These are phyloP conservation scores for Xylaria arbuscula DNA, from an alignment of 2,329 filamentous ascomycete species.

Conservation along the genomic window DNA sequence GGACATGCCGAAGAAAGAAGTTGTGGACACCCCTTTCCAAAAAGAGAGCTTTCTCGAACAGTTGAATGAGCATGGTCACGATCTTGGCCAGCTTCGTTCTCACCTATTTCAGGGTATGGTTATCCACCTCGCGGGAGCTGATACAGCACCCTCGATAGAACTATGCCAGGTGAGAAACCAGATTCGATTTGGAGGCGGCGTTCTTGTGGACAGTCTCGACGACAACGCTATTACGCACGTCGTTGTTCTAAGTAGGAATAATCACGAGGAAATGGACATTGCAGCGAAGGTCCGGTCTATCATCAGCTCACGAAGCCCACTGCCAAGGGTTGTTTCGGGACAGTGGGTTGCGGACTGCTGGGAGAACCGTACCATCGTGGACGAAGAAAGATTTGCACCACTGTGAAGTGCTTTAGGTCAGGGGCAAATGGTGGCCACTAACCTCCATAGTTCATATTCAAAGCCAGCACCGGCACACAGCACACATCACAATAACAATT, in stretches of 20 bases:
- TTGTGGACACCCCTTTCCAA: conserved; percentile 55
- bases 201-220: conserved; percentile 61
- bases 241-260: conserved; percentile 64
- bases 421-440: neutral
- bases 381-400: conserved; percentile 73
- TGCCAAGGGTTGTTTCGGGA: conserved; percentile 76
- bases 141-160: conserved; percentile 49
- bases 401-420: conserved; percentile 23
- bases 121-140: conserved; percentile 55
- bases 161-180: conserved; percentile 64
- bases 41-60: conserved; percentile 62
- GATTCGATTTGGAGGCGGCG: conserved; percentile 76
- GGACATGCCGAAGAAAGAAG: conserved; percentile 63
- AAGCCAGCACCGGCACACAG: neutral
- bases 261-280: conserved; percentile 52
- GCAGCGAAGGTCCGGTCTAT: conserved; percentile 59
- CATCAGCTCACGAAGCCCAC: conserved; percentile 58
- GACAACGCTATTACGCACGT: conserved; percentile 76
- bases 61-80: conserved; percentile 66
- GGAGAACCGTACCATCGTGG: conserved; percentile 79
- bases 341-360: conserved; percentile 85
- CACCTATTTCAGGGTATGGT: conserved; percentile 64
- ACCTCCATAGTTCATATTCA: neutral
- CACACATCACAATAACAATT: neutral
- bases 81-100: conserved; percentile 61